These are phyloP conservation scores for Pseudocercospora eumusae DNA, from an alignment of 2,329 filamentous ascomycete genomes.

Conservation along the genomic window DNA sequence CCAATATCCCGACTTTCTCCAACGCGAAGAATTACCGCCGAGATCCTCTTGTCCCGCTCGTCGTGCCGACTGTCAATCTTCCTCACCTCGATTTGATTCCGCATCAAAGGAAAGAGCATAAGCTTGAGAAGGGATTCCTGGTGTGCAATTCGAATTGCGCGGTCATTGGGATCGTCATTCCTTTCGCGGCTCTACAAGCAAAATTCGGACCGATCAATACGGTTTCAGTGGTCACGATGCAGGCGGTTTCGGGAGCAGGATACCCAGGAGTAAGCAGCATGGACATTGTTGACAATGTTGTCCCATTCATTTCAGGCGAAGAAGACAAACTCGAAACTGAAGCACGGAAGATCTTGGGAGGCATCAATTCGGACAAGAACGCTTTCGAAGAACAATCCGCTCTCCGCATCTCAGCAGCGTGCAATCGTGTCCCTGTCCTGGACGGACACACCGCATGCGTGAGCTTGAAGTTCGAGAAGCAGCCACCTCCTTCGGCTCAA, in stretches of 20 bases:
- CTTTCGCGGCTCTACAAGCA: slow-evolving; percentile 84
- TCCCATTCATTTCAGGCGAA: slow-evolving; percentile 89
- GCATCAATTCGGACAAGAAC: slow-evolving; percentile 68
- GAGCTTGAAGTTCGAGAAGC: slow-evolving; percentile 75
- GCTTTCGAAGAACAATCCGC: slow-evolving; percentile 73
- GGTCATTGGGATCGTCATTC: slow-evolving; percentile 93
- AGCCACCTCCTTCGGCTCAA: slow-evolving; percentile 71
- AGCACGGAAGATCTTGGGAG: slow-evolving; percentile 89
- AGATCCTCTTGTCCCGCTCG: slow-evolving; percentile 84
- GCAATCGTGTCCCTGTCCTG: slow-evolving; percentile 91
- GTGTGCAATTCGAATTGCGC: slow-evolving; percentile 99
- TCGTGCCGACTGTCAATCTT: slow-evolving; percentile 94
- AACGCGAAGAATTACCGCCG: slow-evolving; percentile 97
- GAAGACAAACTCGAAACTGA: slow-evolving; percentile 96
- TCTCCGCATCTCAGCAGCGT: slow-evolving; percentile 80
- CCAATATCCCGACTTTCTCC: slow-evolving; percentile 89
- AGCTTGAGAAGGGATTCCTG: slow-evolving; percentile 80
- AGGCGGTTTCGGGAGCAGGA: slow-evolving; percentile 89
- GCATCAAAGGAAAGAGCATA: slow-evolving; percentile 75
- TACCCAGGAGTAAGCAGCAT: slow-evolving; percentile 89
- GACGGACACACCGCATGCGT: slow-evolving; percentile 97
- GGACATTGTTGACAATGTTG: slow-evolving; percentile 95
- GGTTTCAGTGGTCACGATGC: slow-evolving; percentile 89
- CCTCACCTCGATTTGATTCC: slow-evolving; percentile 82
- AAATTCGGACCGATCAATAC: slow-evolving; percentile 75